Percentiles rank a stretch among this genome's conserved stretches.
These are phyloP conservation scores for Chalciporus piperatus DNA, from an alignment of 768 basidiomycete genomes.

Conservation along the genomic window DNA sequence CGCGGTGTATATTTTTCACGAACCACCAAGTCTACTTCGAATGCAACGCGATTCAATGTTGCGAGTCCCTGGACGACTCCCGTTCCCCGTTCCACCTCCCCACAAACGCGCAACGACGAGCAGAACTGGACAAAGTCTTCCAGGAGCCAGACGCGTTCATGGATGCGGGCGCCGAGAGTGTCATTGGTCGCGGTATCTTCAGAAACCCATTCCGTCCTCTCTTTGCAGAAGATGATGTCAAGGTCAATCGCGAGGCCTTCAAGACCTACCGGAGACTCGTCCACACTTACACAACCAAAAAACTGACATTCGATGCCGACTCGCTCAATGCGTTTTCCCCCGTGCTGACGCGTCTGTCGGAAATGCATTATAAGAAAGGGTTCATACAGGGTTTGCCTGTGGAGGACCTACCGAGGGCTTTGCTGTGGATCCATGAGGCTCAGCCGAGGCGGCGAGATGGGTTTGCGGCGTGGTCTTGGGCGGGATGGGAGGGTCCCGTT, in stretches of 20 bases:
- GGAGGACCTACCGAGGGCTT: slow-evolving; percentile 8
- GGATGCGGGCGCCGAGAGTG: background rate
- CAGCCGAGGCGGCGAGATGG: slow-evolving; percentile 1
- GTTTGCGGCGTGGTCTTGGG: slow-evolving; percentile 14
- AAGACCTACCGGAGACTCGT: slow-evolving; percentile 6
- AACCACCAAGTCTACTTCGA: slow-evolving; percentile 19
- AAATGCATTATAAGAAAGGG: slow-evolving; percentile 1
- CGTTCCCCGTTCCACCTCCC: background rate
- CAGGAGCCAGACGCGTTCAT: background rate
- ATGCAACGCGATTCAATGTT: slow-evolving; percentile 10
- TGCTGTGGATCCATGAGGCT: slow-evolving; percentile 8
- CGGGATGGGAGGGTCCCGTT: slow-evolving; percentile 7
- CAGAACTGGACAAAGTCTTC: background rate
- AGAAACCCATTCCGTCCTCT: slow-evolving; percentile 12
- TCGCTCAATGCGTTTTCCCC: slow-evolving; percentile 16
- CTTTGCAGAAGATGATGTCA: background rate
- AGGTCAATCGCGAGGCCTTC: background rate
- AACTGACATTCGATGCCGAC: slow-evolving; percentile 8
- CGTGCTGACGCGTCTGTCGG: slow-evolving; percentile 5
- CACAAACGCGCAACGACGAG: slow-evolving; percentile 2
- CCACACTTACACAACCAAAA: slow-evolving; percentile 1
- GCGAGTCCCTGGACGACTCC: slow-evolving; percentile 13
- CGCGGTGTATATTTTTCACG: slow-evolving; percentile 17
- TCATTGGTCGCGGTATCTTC: slow-evolving; percentile 4
- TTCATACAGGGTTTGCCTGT: slow-evolving; percentile 15